Percentiles rank a stretch among this genome's conserved stretches.
Evolutionary conservation across 257 asterid genomes (phyloP).

Genomic region (Nyctanthes arbortristis): DNA sequence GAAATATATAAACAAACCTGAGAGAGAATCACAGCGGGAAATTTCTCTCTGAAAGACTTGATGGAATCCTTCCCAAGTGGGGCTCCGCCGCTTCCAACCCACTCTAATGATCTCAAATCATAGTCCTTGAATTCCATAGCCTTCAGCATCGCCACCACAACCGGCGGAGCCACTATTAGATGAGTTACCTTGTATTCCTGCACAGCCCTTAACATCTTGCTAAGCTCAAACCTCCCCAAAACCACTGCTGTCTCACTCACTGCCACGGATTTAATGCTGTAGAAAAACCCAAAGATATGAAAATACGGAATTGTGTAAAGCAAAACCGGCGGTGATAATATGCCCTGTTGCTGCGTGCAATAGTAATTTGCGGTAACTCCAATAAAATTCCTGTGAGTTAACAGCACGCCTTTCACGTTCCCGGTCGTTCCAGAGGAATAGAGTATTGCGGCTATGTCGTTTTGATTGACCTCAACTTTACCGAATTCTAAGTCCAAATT

Average conservation of each 20-base stretch:
- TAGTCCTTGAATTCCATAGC: slow-evolving; percentile 26
- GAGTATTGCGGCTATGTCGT: slow-evolving; percentile 56
- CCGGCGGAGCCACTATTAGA: slow-evolving; percentile 56
- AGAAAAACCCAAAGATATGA: slow-evolving; percentile 49
- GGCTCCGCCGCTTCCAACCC: slow-evolving; percentile 53
- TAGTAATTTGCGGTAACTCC: slow-evolving; percentile 27
- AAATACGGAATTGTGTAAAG: slow-evolving; percentile 48
- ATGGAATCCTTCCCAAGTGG: slow-evolving; percentile 43
- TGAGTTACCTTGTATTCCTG: slow-evolving; percentile 44
- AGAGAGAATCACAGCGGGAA: slow-evolving; percentile 31
- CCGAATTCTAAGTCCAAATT: neutral
- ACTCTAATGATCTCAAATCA: slow-evolving; percentile 49
- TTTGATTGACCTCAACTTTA: slow-evolving; percentile 36
- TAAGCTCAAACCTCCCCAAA: slow-evolving; percentile 50
- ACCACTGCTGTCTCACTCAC: slow-evolving; percentile 51
- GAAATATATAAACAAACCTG: slow-evolving; percentile 37
- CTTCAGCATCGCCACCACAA: slow-evolving; percentile 55
- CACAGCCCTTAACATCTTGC: slow-evolving; percentile 48
- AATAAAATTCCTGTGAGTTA: slow-evolving; percentile 57
- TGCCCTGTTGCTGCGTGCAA: slow-evolving; percentile 10
- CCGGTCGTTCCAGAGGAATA: slow-evolving; percentile 79
- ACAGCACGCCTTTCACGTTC: slow-evolving; percentile 49
- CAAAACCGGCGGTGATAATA: slow-evolving; percentile 31
- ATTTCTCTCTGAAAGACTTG: slow-evolving; percentile 34
- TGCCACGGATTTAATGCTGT: slow-evolving; percentile 44